These are phyloP conservation scores for Fonsecaea nubica DNA, from an alignment of 2,329 filamentous ascomycete species.

Conservation along the genomic window DNA sequence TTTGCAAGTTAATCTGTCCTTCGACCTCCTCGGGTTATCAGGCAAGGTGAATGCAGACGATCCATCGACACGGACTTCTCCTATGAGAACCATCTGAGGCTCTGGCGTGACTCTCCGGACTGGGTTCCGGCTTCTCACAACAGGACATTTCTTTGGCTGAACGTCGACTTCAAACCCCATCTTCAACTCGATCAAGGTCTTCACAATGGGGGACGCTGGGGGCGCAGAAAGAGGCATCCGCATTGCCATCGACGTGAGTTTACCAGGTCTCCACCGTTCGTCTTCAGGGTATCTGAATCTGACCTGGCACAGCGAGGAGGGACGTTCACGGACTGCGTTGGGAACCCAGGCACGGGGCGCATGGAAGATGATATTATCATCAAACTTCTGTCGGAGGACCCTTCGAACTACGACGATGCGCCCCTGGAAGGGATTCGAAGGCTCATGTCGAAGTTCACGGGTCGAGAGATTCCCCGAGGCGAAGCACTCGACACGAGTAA, in stretches of 20 bases:
- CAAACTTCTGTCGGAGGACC: slow-evolving; percentile 89
- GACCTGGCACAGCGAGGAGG: slow-evolving; percentile 68
- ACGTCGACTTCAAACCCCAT: neutral
- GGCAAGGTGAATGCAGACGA: slow-evolving; percentile 12
- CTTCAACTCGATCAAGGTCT: neutral
- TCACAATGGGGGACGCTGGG: slow-evolving; percentile 38
- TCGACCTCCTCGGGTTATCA: neutral
- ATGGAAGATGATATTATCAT: slow-evolving; percentile 79
- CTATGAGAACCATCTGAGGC: slow-evolving; percentile 9
- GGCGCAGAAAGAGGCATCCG: slow-evolving; percentile 43
- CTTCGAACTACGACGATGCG: slow-evolving; percentile 87
- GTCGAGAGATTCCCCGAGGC: slow-evolving; percentile 77
- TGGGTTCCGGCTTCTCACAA: neutral
- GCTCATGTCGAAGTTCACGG: slow-evolving; percentile 78
- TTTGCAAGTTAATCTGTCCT: neutral
- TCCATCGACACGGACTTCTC: slow-evolving; percentile 21
- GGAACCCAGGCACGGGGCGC: slow-evolving; percentile 72
- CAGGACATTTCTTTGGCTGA: neutral
- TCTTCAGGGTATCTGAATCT: slow-evolving; percentile 29
- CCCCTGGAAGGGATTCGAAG: slow-evolving; percentile 89
- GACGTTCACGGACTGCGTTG: slow-evolving; percentile 92
- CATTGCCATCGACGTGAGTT: slow-evolving; percentile 48
- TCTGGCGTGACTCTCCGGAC: slow-evolving; percentile 13
- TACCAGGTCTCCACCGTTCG: slow-evolving; percentile 6
- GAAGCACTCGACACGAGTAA: slow-evolving; percentile 78